These are phyloP conservation scores for Teratosphaeria zuluensis DNA, from an alignment of 2,329 filamentous ascomycete species.

Conservation along the genomic window DNA sequence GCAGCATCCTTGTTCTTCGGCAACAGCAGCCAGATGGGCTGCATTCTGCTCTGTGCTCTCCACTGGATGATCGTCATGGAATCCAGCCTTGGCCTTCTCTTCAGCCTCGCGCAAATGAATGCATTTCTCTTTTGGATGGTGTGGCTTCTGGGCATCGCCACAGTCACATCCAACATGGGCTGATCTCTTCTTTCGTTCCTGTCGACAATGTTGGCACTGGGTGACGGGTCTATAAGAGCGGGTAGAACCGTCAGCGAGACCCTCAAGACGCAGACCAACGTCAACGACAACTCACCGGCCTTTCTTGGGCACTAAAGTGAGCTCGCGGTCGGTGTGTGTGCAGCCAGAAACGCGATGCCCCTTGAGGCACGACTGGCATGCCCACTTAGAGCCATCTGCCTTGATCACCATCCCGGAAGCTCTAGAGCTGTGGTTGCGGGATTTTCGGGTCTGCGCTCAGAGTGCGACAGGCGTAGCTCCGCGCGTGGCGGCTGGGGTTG, in stretches of 20 bases:
- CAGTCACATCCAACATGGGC: conserved; percentile 96
- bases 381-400: conserved; percentile 84
- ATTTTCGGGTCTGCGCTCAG: conserved; percentile 9
- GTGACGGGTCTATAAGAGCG: conserved; percentile 60
- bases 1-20: conserved; percentile 36
- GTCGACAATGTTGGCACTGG: conserved; percentile 94
- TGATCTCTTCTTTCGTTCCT: conserved; percentile 88
- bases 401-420: conserved; percentile 25
- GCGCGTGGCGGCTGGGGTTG: neutral
- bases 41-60: conserved; percentile 11
- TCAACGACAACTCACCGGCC: conserved; percentile 46
- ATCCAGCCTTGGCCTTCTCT: conserved; percentile 23
- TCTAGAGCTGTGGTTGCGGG: conserved; percentile 1
- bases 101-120: conserved; percentile 31
- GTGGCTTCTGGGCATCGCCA: conserved; percentile 66
- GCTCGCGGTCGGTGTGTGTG: conserved; percentile 82
- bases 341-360: conserved; percentile 98
- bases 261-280: neutral
- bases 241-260: neutral
- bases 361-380: conserved; percentile 95
- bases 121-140: conserved; percentile 43
- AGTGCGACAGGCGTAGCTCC: neutral
- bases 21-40: conserved; percentile 22
- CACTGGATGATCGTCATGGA: conserved; percentile 12
- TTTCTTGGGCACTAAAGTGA: conserved; percentile 95